Conservation (phyloP, 78 protist genomes). For the Monosiga brevicollis region DNA sequence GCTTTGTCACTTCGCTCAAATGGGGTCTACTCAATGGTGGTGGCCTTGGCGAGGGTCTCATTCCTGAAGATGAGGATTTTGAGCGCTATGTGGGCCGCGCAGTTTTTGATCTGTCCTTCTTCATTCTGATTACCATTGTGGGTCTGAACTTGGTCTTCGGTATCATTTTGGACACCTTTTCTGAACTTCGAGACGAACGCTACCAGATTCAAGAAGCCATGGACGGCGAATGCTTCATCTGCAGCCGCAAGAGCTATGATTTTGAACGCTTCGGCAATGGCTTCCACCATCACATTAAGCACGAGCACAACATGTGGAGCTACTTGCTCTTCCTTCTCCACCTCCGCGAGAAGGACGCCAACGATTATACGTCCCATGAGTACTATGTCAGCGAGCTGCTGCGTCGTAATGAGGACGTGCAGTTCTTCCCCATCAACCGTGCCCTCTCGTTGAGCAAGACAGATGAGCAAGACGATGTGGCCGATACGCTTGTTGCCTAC, state of each 20-base stretch:
- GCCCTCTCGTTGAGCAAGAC: background rate
- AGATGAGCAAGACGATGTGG: background rate
- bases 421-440: background rate
- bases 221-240: background rate
- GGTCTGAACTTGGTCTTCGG: constrained; percentile 42
- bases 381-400: background rate
- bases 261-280: constrained; percentile 9
- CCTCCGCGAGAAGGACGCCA: constrained; percentile 16
- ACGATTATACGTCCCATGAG: constrained; percentile 27
- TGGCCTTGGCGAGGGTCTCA: background rate
- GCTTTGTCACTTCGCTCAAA: background rate
- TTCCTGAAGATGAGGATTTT: background rate
- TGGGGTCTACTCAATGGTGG: background rate
- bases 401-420: background rate
- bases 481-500: too few species aligned
- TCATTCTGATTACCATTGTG: constrained; percentile 14
- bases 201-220: background rate
- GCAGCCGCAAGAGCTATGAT: background rate
- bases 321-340: constrained; percentile 27
- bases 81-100: background rate
- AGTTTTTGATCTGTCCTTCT: constrained; percentile 14
- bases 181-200: constrained; percentile 4
- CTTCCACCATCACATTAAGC: constrained; percentile 31
- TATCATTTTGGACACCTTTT: constrained; percentile 10
- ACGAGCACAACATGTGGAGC: constrained; percentile 52